A percentile compares a stretch with the other conserved stretches of the same genome.
phyloP scores from a whole-genome alignment of 441 rosid genomes.

The Jatropha multifida region DNA sequence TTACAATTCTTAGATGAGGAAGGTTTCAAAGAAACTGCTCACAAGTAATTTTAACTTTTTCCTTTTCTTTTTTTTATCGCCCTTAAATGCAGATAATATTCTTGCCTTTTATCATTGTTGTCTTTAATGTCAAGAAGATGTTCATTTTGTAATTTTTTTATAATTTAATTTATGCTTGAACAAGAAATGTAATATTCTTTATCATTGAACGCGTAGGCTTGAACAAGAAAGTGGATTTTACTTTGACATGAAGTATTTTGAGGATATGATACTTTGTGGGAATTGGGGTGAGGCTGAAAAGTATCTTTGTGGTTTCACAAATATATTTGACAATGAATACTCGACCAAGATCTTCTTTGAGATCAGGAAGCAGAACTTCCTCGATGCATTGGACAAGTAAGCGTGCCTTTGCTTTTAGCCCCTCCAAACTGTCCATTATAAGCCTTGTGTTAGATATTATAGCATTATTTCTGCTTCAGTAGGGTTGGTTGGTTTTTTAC shows the following conservation, averaged over 20 bases:
- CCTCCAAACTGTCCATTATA: background rate
- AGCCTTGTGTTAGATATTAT: background rate
- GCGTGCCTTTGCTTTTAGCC: background rate
- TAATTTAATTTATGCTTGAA: too few species aligned
- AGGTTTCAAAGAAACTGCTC: conserved; percentile 49
- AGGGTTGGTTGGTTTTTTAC: conserved; percentile 12
- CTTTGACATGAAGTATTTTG: conserved; percentile 52
- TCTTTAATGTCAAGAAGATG: too few species aligned
- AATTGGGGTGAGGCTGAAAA: conserved; percentile 56
- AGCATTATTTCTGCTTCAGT: background rate
- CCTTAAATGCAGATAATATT: too few species aligned
- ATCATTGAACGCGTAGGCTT: conserved; percentile 35
- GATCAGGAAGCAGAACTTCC: conserved; percentile 59
- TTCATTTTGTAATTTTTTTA: too few species aligned
- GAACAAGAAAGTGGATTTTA: conserved; percentile 49
- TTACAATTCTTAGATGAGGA: conserved; percentile 56
- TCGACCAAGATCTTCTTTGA: conserved; percentile 62
- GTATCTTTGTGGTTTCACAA: conserved; percentile 53
- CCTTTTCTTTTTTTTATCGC: background rate
- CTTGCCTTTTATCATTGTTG: too few species aligned
- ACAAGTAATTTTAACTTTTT: conserved; percentile 29
- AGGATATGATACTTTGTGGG: conserved; percentile 45
- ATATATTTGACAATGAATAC: conserved; percentile 40
- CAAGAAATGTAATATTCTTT: too few species aligned
- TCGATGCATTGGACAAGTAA: conserved; percentile 60